Conservation (phyloP, 257 asterid genomes). For the Rauvolfia tetraphylla region DNA sequence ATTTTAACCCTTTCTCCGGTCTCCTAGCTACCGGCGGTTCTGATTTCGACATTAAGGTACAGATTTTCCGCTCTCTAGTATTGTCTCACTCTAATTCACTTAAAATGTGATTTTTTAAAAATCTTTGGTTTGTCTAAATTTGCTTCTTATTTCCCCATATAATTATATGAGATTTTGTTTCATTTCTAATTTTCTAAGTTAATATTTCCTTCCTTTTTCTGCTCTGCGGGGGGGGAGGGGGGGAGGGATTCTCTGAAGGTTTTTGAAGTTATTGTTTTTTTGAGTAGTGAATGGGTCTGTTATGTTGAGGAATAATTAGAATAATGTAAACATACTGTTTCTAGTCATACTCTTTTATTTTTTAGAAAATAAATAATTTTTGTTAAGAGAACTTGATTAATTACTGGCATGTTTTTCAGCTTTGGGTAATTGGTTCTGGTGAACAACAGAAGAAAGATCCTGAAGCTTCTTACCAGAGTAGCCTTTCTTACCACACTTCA, state of each 20-base stretch:
- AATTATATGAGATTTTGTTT: too few species aligned
- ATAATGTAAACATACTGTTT: neutral
- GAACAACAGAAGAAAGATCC: conserved; percentile 57
- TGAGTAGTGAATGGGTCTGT: neutral
- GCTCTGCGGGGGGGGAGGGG: too few species aligned
- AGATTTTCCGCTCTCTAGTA: neutral
- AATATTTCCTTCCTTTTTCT: neutral
- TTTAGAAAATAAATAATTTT: neutral
- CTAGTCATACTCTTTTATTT: neutral
- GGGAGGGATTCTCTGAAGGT: neutral
- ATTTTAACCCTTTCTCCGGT: conserved; percentile 71
- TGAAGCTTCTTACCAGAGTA: conserved; percentile 62
- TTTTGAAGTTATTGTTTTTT: too few species aligned
- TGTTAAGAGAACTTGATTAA: neutral
- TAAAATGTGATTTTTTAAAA: neutral
- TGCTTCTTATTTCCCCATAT: neutral
- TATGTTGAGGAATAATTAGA: neutral
- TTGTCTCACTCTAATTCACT: neutral
- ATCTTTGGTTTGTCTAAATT: neutral
- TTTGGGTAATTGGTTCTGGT: conserved; percentile 60
- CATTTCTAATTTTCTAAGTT: neutral
- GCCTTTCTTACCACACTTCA: conserved; percentile 75
- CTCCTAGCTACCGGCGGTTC: conserved; percentile 94
- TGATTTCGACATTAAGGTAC: conserved; percentile 87
- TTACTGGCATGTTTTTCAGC: conserved; percentile 32